Evolutionary conservation across 1,284 basidiomycete genomes (phyloP).

Genomic region (Hemileia vastatrix): DNA sequence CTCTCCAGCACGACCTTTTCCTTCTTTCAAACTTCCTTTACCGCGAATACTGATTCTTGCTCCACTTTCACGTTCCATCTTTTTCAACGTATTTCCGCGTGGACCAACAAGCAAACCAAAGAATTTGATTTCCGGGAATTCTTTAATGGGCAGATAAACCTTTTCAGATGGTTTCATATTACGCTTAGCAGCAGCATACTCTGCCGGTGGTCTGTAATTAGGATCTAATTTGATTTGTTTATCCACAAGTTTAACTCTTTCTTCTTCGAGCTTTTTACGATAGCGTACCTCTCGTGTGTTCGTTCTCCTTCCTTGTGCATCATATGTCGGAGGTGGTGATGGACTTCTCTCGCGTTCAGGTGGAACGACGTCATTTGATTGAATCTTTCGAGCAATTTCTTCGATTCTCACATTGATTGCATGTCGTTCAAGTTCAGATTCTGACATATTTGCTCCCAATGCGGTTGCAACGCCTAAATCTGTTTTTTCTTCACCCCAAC

Average conservation of each 20-base stretch:
- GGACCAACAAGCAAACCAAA: slow-evolving; percentile 96
- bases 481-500: slow-evolving; percentile 79
- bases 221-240: slow-evolving; percentile 94
- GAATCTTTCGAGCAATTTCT: slow-evolving; percentile 89
- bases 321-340: slow-evolving; percentile 93
- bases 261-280: slow-evolving; percentile 93
- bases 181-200: slow-evolving; percentile 77
- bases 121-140: slow-evolving; percentile 99
- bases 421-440: slow-evolving; percentile 86
- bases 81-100: slow-evolving; percentile 96
- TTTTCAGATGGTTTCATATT: slow-evolving; percentile 87
- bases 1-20: no score
- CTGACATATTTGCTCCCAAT: slow-evolving; percentile 79
- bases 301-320: slow-evolving; percentile 86
- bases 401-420: slow-evolving; percentile 86
- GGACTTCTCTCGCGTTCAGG: slow-evolving; percentile 88
- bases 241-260: slow-evolving; percentile 84
- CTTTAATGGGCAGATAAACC: slow-evolving; percentile 97
- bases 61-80: slow-evolving; percentile 95
- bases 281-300: slow-evolving; percentile 98
- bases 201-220: slow-evolving; percentile 87
- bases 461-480: slow-evolving; percentile 80
- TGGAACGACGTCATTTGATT: slow-evolving; percentile 85
- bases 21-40: slow-evolving; percentile 96
- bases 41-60: slow-evolving; percentile 99